A percentile compares a stretch with the other conserved stretches of the same genome.
phyloP scores from a whole-genome alignment of 345 rosid genomes.

The Linum tenue region DNA sequence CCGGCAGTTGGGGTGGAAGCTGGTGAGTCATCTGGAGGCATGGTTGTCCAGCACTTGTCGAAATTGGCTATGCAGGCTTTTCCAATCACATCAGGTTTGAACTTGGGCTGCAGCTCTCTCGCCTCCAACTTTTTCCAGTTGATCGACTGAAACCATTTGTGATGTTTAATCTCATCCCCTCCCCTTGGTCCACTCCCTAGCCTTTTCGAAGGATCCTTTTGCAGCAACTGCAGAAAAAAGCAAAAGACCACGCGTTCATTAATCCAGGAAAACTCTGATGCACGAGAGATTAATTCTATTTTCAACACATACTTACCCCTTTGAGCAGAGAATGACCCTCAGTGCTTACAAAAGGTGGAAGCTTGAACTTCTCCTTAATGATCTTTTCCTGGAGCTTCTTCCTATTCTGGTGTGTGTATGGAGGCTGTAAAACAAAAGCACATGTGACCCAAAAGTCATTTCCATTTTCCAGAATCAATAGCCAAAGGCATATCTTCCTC shows the following conservation, averaged over 20 bases:
- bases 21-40: constrained; percentile 65
- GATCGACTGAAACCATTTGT: constrained; percentile 47
- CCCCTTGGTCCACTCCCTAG: constrained; percentile 56
- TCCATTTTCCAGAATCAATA: neutral
- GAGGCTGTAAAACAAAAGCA: constrained; percentile 32
- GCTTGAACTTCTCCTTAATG: constrained; percentile 56
- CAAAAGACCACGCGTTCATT: constrained; percentile 5
- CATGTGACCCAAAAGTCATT: neutral
- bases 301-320: constrained; percentile 36
- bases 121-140: constrained; percentile 67
- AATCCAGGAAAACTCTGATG: neutral
- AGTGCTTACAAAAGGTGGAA: constrained; percentile 46
- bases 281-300: neutral
- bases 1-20: constrained; percentile 63
- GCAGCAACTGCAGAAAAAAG: constrained; percentile 36
- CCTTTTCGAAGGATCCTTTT: constrained; percentile 62
- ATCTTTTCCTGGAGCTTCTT: constrained; percentile 67
- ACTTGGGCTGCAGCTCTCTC: constrained; percentile 49
- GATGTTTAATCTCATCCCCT: constrained; percentile 51
- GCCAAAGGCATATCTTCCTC: neutral
- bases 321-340: constrained; percentile 69
- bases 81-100: constrained; percentile 61
- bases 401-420: constrained; percentile 48
- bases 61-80: constrained; percentile 61
- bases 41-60: constrained; percentile 64